Conservation (phyloP, 164 flowering plant species). For the Magnolia kwangsiensis region DNA sequence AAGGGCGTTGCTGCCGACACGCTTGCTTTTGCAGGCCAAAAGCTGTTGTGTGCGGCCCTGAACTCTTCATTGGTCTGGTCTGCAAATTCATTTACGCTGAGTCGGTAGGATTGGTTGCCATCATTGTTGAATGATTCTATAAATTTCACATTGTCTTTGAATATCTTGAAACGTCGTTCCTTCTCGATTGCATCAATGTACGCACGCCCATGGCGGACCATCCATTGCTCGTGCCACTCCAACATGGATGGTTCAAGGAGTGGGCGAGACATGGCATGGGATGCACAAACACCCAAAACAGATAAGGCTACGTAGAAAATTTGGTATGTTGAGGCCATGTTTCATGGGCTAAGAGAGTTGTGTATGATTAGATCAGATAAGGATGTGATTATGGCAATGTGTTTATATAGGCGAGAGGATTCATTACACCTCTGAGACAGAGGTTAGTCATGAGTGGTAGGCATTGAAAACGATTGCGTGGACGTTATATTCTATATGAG, state of each 20-base stretch:
- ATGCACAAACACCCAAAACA: constrained; percentile 1
- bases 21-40: neutral
- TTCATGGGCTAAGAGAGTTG: neutral
- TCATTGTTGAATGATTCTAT: constrained; percentile 22
- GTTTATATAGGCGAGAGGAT: no score
- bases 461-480: no score
- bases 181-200: constrained; percentile 15
- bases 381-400: no score
- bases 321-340: neutral
- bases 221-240: constrained; percentile 20
- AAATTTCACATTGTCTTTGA: constrained; percentile 26
- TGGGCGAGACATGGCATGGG: neutral
- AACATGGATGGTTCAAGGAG: neutral
- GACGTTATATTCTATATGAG: no score
- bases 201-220: constrained; percentile 10
- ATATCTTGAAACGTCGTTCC: constrained; percentile 23
- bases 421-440: no score
- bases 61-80: constrained; percentile 18
- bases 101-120: neutral
- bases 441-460: no score
- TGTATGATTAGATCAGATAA: no score
- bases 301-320: neutral
- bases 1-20: neutral
- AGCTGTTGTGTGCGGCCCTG: neutral
- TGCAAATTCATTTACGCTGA: constrained; percentile 1